Conservation (phyloP, 208 protist species). For the Naegleria lovaniensis region DNA sequence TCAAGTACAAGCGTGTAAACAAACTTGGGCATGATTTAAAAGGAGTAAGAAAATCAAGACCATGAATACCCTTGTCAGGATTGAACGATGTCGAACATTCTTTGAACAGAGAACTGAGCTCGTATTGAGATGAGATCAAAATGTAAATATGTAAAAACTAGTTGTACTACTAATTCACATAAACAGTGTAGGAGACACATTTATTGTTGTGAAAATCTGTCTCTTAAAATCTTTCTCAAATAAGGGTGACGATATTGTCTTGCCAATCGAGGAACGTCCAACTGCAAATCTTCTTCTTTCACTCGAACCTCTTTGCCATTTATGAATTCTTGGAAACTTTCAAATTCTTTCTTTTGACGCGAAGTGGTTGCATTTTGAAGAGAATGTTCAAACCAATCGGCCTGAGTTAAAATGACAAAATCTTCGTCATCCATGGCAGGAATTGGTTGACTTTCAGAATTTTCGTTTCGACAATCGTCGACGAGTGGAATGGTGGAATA, state of each 20-base stretch:
- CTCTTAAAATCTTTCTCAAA: conserved; percentile 4
- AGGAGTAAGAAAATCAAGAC: too few species aligned
- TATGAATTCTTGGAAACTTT: too few species aligned
- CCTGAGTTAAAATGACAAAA: background rate
- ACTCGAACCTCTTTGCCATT: background rate
- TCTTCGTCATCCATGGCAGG: background rate
- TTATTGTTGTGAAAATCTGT: too few species aligned
- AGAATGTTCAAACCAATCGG: background rate
- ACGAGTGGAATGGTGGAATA: background rate
- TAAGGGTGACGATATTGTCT: background rate
- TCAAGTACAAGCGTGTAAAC: too few species aligned
- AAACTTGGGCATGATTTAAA: too few species aligned
- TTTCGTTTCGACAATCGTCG: background rate
- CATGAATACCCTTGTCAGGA: too few species aligned
- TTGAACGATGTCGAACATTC: too few species aligned
- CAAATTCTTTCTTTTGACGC: background rate
- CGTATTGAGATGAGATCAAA: too few species aligned
- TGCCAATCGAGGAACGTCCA: background rate
- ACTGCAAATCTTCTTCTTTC: background rate
- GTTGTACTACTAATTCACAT: too few species aligned
- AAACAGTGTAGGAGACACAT: too few species aligned
- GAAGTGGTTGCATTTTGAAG: background rate
- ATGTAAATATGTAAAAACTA: too few species aligned
- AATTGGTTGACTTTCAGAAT: background rate
- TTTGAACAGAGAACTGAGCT: too few species aligned